A percentile compares a stretch with the other conserved stretches of the same genome.
phyloP scores from a whole-genome alignment of 202 grass and related monocot species.

The Saccharum hybrid region DNA sequence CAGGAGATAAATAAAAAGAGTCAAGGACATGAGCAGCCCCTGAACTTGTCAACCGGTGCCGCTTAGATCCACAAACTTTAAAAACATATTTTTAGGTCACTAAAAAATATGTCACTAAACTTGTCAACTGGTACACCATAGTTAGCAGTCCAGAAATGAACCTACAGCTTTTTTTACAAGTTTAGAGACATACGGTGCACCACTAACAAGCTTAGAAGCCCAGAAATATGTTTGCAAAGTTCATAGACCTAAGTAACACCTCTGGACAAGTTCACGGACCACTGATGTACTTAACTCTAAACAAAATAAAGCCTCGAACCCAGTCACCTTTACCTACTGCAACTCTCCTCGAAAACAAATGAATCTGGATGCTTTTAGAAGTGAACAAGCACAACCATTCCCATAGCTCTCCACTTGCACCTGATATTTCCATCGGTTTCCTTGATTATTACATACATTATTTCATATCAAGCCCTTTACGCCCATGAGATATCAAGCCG shows the following conservation, averaged over 20 bases:
- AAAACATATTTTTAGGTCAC: too few species aligned
- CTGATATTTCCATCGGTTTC: conserved; percentile 70
- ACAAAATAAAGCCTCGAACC: not conserved
- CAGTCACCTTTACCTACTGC: not conserved
- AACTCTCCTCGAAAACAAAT: not conserved
- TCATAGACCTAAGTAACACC: not conserved
- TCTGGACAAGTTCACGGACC: not conserved
- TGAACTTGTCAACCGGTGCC: too few species aligned
- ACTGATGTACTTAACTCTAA: not conserved
- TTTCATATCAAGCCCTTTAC: conserved; percentile 48
- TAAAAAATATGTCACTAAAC: too few species aligned
- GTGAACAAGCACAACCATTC: conserved; percentile 62
- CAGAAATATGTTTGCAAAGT: not conserved
- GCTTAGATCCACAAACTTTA: too few species aligned
- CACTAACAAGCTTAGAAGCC: not conserved
- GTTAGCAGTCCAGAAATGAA: not conserved
- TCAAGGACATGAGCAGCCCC: too few species aligned
- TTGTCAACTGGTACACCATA: not conserved
- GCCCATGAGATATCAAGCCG: conserved; percentile 52
- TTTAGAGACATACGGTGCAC: too few species aligned
- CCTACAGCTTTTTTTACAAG: not conserved
- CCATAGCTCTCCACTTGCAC: conserved; percentile 60
- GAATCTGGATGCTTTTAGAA: conserved; percentile 37
- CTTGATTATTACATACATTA: conserved; percentile 55
- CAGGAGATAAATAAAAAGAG: too few species aligned